A percentile compares a stretch with the other conserved stretches of the same genome.
phyloP scores from a whole-genome alignment of 2,329 filamentous ascomycete species.

The Cercospora sp. region DNA sequence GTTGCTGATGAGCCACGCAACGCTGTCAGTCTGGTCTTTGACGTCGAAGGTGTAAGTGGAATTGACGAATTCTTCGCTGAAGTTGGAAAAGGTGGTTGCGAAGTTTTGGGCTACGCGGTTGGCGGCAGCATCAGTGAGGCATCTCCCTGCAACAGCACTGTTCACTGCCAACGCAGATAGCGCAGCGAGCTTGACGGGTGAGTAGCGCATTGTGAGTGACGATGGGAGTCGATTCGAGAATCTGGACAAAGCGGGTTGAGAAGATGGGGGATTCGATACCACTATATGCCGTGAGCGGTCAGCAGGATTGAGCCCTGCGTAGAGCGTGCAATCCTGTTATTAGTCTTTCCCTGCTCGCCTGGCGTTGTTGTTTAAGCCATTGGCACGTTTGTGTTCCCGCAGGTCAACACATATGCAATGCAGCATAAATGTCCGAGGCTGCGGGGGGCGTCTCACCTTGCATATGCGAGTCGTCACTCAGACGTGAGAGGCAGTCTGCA shows the following conservation, averaged over 20 bases:
- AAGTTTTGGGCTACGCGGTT: slow-evolving; percentile 31
- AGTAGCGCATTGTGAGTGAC: background rate
- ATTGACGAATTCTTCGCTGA: slow-evolving; percentile 28
- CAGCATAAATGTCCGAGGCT: slow-evolving; percentile 7
- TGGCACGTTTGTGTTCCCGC: background rate
- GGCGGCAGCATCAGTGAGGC: slow-evolving; percentile 19
- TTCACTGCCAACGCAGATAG: background rate
- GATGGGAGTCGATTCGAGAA: background rate
- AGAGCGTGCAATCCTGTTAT: background rate
- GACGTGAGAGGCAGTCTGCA: background rate
- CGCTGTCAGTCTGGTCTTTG: slow-evolving; percentile 34
- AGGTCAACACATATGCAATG: background rate
- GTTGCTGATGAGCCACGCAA: slow-evolving; percentile 34
- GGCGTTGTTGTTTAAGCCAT: background rate
- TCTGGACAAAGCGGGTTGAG: background rate
- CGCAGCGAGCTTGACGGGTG: background rate
- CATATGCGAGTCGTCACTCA: background rate
- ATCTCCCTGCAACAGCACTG: background rate
- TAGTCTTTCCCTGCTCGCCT: background rate
- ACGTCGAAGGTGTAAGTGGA: slow-evolving; percentile 25
- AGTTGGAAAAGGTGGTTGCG: slow-evolving; percentile 31
- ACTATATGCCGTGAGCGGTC: background rate
- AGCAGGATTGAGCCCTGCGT: background rate
- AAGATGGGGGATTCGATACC: background rate
- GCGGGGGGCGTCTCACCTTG: background rate